Percentiles rank a stretch among this genome's conserved stretches.
These are phyloP conservation scores for Globisporangium paroecandrum DNA, from an alignment of 352 stramenopile species.

Conservation along the genomic window DNA sequence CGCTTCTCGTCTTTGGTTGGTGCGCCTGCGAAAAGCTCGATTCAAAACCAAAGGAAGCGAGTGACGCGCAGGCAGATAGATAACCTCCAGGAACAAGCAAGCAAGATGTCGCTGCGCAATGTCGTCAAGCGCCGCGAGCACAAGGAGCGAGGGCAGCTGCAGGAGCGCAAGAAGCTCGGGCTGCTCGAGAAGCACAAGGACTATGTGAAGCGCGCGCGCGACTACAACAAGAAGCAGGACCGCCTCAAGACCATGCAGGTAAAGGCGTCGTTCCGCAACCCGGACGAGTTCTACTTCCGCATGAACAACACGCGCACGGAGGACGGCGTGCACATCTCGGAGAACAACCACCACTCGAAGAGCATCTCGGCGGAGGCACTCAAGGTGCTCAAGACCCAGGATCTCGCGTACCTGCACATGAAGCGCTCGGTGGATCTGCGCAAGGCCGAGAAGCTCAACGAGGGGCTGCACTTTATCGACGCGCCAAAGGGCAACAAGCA, in stretches of 20 bases:
- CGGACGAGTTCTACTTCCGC: slow-evolving; percentile 99
- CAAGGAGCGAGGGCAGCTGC: slow-evolving; percentile 97
- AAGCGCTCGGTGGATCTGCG: slow-evolving; percentile 72
- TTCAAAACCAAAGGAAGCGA: background rate
- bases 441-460: slow-evolving; percentile 77
- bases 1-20: slow-evolving; percentile 2
- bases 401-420: slow-evolving; percentile 94
- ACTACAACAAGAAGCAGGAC: slow-evolving; percentile 96
- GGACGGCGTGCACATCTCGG: slow-evolving; percentile 70
- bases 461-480: slow-evolving; percentile 77
- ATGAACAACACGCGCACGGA: slow-evolving; percentile 91
- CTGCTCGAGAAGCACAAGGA: slow-evolving; percentile 99
- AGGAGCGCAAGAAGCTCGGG: slow-evolving; percentile 87
- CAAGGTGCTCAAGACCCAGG: slow-evolving; percentile 94
- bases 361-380: slow-evolving; percentile 78
- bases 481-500: slow-evolving; percentile 86
- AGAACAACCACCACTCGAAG: slow-evolving; percentile 61
- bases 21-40: slow-evolving; percentile 2
- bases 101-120: slow-evolving; percentile 92
- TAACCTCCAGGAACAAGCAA: slow-evolving; percentile 4
- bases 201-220: slow-evolving; percentile 93
- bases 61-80: background rate
- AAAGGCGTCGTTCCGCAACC: slow-evolving; percentile 96
- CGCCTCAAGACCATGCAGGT: slow-evolving; percentile 84
- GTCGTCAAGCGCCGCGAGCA: slow-evolving; percentile 98